phyloP scores from a whole-genome alignment of 192 early-diverging fungal species.

The Backusella parvicylindrica region DNA sequence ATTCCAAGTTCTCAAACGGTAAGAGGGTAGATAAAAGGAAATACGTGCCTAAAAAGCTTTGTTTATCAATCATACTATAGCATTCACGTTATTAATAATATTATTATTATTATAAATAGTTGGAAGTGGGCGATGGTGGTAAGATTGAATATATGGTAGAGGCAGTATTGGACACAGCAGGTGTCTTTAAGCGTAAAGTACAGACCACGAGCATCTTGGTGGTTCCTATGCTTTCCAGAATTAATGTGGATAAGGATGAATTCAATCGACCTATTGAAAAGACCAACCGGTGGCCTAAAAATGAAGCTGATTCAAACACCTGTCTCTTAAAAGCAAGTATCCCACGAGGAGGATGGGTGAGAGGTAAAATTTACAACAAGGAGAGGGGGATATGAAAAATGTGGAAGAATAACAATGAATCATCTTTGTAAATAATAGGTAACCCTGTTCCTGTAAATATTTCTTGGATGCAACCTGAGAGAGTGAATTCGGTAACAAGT shows the following conservation, averaged over 20 bases:
- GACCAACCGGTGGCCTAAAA: neutral
- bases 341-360: neutral
- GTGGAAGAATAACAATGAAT: neutral
- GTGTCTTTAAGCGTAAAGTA: neutral
- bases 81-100: too few relatives aligned
- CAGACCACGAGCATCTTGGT: neutral
- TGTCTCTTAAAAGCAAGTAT: neutral
- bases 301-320: constrained; percentile 1
- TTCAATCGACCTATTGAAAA: neutral
- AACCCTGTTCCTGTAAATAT: neutral
- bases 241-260: neutral
- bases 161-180: neutral
- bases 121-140: neutral
- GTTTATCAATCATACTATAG: neutral
- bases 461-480: neutral
- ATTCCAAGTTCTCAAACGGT: neutral
- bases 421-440: neutral
- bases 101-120: neutral
- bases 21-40: neutral
- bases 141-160: constrained; percentile 5
- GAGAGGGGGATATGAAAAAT: neutral
- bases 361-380: neutral
- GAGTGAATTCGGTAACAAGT: neutral
- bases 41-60: neutral
- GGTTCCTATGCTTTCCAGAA: neutral